Evolutionary conservation across 306 rosid species (phyloP), one percentile per base, ranked within the genome.

Genomic region (Glycine soja): DNA sequence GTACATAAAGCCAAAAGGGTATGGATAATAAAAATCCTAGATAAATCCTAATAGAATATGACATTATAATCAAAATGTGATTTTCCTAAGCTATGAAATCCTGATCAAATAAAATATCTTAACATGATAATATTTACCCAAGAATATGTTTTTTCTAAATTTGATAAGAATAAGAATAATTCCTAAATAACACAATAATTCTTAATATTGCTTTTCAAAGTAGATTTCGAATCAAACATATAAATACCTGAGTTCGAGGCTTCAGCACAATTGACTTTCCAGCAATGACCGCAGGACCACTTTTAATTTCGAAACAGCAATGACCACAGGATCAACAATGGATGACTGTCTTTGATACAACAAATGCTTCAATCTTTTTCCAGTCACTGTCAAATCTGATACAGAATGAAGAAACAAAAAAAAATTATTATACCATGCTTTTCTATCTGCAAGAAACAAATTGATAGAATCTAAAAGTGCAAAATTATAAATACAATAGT

Each of bases 401-500:
- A n/a, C n/a, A n/a, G n/a, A n/a, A 32, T n/a, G n/a, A n/a, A n/a
- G n/a, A n/a, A n/a, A n/a, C n/a, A 32, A 32, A 32, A 32, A 3
- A 32, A 1, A 32, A 32, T 1, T 32, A 96, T 96, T 78, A 96
- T 87, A 74, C 99, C 99, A 88, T 96, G 99, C 78, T 85, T 93
- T 34, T 97, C 99, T 77, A 96, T 85, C 99, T 96, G 87, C 88
- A 90, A 74, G 36, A 74, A 59, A 51, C 67, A 68, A 87, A 46
- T 67, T 32, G 19, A 58, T 32, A 74, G 52, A 76, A 38, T 84
- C 72, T 81, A 61, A 80, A 66, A 59, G 57, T 64, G 83, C 65
- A 34, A 76, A 85, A 77, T 45, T 5, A 32, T 11, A 32, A 30
- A 62, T 30, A 32, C 16, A 62, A 34, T 32, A 12, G 45, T 32